Evolutionary conservation across 495 filamentous ascomycete genomes (phyloP).

Genomic region (Lepidopterella palustris): DNA sequence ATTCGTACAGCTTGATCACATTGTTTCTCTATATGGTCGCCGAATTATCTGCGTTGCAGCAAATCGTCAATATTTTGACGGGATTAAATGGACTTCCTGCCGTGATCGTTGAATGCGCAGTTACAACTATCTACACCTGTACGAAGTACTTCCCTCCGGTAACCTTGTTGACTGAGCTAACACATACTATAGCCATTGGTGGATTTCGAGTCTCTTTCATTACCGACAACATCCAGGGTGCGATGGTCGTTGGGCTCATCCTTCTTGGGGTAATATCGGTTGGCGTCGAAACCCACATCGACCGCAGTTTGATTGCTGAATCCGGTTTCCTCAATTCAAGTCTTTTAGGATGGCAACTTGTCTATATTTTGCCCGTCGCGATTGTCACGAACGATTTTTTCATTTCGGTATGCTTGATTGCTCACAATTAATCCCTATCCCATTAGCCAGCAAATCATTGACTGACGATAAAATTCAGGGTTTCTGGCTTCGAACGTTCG

Average conservation of each 20-base stretch:
- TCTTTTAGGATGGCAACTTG: conserved; percentile 67
- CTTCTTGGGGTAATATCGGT: conserved; percentile 65
- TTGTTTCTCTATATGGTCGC: conserved; percentile 78
- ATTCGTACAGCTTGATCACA: conserved; percentile 49
- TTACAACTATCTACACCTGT: conserved; percentile 77
- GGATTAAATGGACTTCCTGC: conserved; percentile 66
- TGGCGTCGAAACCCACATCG: conserved; percentile 62
- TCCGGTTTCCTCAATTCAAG: conserved; percentile 55
- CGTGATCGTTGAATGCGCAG: conserved; percentile 62
- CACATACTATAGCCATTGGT: conserved; percentile 51
- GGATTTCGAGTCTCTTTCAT: conserved; percentile 73
- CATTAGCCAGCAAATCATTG: neutral
- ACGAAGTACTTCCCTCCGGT: conserved; percentile 25
- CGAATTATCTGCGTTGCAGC: conserved; percentile 65
- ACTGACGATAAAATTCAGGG: conserved; percentile 30
- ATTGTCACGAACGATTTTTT: conserved; percentile 76
- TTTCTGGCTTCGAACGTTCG: conserved; percentile 79
- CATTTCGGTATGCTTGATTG: conserved; percentile 42
- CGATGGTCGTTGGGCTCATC: conserved; percentile 63
- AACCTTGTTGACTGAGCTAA: neutral
- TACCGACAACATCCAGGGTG: conserved; percentile 70
- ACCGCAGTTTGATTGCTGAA: conserved; percentile 54
- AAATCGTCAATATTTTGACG: conserved; percentile 64
- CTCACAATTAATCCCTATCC: too few relatives aligned
- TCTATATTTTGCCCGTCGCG: conserved; percentile 70